Conservation (phyloP, 495 filamentous ascomycete species). For the Talaromyces ruber region DNA sequence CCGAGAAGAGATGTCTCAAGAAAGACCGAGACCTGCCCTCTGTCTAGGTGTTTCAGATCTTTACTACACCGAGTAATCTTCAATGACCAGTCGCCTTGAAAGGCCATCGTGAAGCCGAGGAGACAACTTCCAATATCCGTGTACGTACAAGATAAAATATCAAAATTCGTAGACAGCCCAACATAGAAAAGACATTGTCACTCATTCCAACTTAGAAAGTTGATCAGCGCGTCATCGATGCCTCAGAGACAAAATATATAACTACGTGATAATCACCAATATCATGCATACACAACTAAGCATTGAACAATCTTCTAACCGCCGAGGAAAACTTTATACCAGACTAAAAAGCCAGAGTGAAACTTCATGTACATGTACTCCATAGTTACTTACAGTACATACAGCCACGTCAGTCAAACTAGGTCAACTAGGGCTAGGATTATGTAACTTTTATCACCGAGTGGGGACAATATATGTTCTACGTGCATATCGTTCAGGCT, state of each 20-base stretch:
- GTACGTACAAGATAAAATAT: neutral
- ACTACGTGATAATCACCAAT: neutral
- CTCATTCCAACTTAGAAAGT: no score
- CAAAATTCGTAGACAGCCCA: neutral
- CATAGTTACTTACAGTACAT: neutral
- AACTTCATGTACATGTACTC: neutral
- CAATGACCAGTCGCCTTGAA: neutral
- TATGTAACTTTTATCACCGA: neutral
- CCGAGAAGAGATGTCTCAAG: neutral
- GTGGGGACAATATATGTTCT: no score
- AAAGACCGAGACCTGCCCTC: neutral
- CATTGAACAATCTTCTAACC: neutral
- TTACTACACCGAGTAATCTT: neutral
- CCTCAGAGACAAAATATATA: no score
- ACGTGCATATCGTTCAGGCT: neutral
- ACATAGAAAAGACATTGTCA: neutral
- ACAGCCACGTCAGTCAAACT: neutral
- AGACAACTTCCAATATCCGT: neutral
- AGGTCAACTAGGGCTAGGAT: neutral
- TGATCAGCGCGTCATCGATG: no score
- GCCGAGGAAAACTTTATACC: neutral
- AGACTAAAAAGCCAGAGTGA: neutral
- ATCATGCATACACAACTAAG: no score
- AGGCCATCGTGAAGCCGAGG: neutral
- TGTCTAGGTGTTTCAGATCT: neutral